phyloP scores from a whole-genome alignment of 257 asterid species.

The Perilla frutescens region DNA sequence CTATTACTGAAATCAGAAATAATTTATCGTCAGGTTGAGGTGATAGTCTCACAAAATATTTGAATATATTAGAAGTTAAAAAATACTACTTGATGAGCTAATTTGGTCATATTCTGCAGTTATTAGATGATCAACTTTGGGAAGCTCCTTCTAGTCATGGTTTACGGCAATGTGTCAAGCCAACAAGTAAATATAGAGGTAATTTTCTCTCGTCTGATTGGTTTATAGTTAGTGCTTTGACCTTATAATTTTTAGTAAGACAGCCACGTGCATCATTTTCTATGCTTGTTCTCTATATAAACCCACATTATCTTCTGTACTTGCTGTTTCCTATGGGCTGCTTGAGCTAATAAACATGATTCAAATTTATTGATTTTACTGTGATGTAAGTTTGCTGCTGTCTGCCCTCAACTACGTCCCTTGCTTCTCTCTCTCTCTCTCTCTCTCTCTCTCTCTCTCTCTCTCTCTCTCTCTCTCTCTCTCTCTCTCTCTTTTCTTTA shows the following conservation, averaged over 20 bases:
- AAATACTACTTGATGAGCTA: slow-evolving; percentile 5
- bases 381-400: slow-evolving; percentile 24
- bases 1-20: slow-evolving; percentile 1
- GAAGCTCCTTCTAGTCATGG: slow-evolving; percentile 60
- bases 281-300: background rate
- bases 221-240: slow-evolving; percentile 7
- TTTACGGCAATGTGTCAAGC: slow-evolving; percentile 69
- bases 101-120: slow-evolving; percentile 49
- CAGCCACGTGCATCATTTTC: background rate
- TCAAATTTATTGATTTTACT: slow-evolving; percentile 12
- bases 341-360: slow-evolving; percentile 15
- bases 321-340: slow-evolving; percentile 10
- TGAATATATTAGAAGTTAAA: slow-evolving; percentile 14
- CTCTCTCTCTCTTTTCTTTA: background rate
- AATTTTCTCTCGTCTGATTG: slow-evolving; percentile 30
- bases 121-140: slow-evolving; percentile 61
- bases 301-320: slow-evolving; percentile 3
- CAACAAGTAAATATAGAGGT: slow-evolving; percentile 79
- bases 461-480: too few species aligned
- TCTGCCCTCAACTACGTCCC: background rate
- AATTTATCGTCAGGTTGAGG: slow-evolving; percentile 4
- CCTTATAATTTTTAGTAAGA: slow-evolving; percentile 9
- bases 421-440: background rate
- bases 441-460: too few species aligned
- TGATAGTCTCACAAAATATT: slow-evolving; percentile 21